Conservation (phyloP, 306 rosid species). For the Cicer yamashitae region DNA sequence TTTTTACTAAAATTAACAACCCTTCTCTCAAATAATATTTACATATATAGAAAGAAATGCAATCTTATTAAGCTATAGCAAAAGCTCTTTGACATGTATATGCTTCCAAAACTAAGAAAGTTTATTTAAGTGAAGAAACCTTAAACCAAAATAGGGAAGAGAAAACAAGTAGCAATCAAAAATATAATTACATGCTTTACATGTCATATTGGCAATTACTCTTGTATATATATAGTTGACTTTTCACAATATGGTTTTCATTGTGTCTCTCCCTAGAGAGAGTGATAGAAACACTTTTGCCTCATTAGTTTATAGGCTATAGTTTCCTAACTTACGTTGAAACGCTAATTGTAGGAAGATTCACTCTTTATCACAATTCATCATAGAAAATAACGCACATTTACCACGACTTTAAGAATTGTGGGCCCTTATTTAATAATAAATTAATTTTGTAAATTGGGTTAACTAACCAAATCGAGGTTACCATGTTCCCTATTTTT, state of each 20-base stretch:
- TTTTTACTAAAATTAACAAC: neutral
- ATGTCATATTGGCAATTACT: neutral
- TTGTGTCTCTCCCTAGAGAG: constrained; percentile 9
- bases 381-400: neutral
- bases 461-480: neutral
- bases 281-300: neutral
- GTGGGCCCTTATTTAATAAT: neutral
- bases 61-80: neutral
- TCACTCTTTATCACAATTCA: constrained; percentile 10
- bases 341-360: constrained; percentile 30
- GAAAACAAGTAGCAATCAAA: neutral
- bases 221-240: neutral
- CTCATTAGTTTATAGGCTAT: neutral
- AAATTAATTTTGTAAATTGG: constrained; percentile 1
- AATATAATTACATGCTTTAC: constrained; percentile 5
- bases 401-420: constrained; percentile 8
- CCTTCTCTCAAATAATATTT: neutral
- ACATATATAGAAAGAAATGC: neutral
- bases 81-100: neutral
- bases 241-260: neutral
- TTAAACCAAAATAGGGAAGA: constrained; percentile 1
- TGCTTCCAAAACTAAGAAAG: neutral
- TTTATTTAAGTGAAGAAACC: neutral
- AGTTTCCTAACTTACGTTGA: constrained; percentile 21
- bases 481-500: too few species aligned